Conservation (phyloP, 768 basidiomycete species). For the Rhodosporidiobolus sp. region DNA sequence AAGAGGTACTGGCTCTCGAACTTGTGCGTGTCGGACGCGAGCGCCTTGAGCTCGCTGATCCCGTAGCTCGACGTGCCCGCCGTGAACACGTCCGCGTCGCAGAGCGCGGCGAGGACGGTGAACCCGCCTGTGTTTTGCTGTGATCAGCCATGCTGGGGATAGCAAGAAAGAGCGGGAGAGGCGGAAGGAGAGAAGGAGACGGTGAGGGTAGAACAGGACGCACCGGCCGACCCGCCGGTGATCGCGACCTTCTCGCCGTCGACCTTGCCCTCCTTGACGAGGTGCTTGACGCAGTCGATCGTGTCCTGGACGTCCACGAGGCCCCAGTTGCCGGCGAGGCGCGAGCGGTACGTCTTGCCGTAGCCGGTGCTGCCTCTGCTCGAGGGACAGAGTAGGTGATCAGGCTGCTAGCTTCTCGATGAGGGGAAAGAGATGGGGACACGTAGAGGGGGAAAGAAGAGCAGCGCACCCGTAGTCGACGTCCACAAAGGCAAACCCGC, state of each 20-base stretch:
- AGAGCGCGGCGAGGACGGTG: conserved; percentile 59
- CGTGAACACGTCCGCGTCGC: conserved; percentile 56
- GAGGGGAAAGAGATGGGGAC: not conserved
- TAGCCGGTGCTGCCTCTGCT: conserved; percentile 73
- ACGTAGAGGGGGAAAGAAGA: too few species aligned
- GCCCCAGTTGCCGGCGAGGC: conserved; percentile 68
- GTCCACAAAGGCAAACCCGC: conserved; percentile 56
- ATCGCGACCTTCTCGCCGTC: conserved; percentile 66
- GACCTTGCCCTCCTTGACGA: conserved; percentile 58
- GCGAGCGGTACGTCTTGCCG: conserved; percentile 63
- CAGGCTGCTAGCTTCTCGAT: not conserved
- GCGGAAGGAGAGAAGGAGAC: not conserved
- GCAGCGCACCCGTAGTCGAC: conserved; percentile 63
- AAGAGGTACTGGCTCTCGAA: conserved; percentile 52
- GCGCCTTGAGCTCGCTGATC: conserved; percentile 60
- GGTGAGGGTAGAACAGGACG: conserved; percentile 1
- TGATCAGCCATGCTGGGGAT: not conserved
- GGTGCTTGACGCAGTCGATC: conserved; percentile 57
- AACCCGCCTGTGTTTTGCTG: conserved; percentile 57
- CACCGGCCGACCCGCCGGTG: conserved; percentile 63
- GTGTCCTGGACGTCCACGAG: conserved; percentile 69
- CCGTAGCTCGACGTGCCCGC: conserved; percentile 68
- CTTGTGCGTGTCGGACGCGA: conserved; percentile 66
- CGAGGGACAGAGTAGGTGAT: not conserved
- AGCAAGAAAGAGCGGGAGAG: not conserved